These are phyloP conservation scores for Amanita inopinata DNA, from an alignment of 768 basidiomycete species.

Conservation along the genomic window DNA sequence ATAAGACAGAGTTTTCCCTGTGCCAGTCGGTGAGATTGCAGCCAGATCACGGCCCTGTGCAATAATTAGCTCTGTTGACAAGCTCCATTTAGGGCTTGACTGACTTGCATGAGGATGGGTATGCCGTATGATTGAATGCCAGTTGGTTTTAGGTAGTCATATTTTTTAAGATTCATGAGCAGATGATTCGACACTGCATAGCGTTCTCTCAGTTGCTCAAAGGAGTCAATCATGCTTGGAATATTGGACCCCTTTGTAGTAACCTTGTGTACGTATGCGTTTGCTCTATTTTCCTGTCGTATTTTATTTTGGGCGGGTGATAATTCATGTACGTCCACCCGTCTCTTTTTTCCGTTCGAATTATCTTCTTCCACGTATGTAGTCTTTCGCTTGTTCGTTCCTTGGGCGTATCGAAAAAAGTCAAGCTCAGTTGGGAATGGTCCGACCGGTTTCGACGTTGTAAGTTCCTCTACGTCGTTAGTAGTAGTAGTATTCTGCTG, in stretches of 20 bases:
- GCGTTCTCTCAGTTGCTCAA: conserved; percentile 47
- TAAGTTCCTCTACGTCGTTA: conserved; percentile 8
- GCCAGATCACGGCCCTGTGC: conserved; percentile 72
- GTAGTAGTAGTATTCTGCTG: conserved; percentile 13
- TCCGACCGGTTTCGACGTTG: conserved; percentile 19
- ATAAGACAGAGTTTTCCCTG: conserved; percentile 94
- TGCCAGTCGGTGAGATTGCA: conserved; percentile 95
- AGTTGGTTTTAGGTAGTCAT: conserved; percentile 61
- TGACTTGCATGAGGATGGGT: conserved; percentile 71
- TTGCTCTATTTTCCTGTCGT: not conserved
- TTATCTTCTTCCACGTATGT: conserved; percentile 18
- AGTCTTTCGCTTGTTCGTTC: conserved; percentile 41
- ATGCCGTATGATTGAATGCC: conserved; percentile 75
- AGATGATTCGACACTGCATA: conserved; percentile 52
- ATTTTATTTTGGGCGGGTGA: not conserved
- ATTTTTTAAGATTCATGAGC: conserved; percentile 50
- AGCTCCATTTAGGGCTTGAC: conserved; percentile 12
- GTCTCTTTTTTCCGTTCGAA: conserved; percentile 25
- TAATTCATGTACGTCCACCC: conserved; percentile 17
- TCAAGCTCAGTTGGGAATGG: conserved; percentile 74
- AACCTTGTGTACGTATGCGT: conserved; percentile 46
- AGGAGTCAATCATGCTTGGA: conserved; percentile 47
- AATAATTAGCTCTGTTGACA: conserved; percentile 6
- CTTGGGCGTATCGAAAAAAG: conserved; percentile 83
- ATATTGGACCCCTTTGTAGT: conserved; percentile 64